Evolutionary conservation across 2,329 filamentous ascomycete species (phyloP).

Genomic region (Pestalotiopsis sp.): DNA sequence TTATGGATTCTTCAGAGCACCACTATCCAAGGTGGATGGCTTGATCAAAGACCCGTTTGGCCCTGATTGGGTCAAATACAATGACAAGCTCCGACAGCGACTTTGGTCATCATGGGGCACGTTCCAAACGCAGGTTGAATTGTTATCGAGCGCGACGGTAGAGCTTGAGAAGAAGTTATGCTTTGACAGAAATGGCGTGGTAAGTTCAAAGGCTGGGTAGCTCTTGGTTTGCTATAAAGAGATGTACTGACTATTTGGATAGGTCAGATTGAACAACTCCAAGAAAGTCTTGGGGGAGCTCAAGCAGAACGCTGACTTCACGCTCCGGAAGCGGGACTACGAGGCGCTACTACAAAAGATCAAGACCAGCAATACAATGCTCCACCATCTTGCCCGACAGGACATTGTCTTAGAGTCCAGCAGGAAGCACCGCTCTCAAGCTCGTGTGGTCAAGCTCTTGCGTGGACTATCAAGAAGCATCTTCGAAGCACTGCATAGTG

Average conservation of each 20-base stretch:
- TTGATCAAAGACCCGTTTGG: background rate
- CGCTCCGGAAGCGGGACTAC: too few species aligned
- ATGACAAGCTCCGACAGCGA: background rate
- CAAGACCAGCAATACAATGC: background rate
- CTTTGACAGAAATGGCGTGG: background rate
- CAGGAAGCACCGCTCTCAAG: too few species aligned
- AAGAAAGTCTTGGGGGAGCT: too few species aligned
- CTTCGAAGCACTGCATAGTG: background rate
- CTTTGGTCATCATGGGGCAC: background rate
- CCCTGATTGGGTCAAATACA: background rate
- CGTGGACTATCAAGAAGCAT: background rate
- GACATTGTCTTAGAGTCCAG: too few species aligned
- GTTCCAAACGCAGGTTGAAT: background rate
- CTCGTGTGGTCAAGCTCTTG: background rate
- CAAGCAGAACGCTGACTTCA: too few species aligned
- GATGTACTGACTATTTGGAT: too few species aligned
- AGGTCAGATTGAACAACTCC: too few species aligned
- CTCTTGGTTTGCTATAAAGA: too few species aligned
- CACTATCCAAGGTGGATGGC: background rate
- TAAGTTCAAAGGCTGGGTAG: too few species aligned
- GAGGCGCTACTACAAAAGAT: background rate
- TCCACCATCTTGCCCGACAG: background rate
- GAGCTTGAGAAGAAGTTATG: background rate
- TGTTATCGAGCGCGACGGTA: too few species aligned
- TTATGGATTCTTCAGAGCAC: background rate